Percentiles rank a stretch among this genome's conserved stretches.
phyloP scores from a whole-genome alignment of 306 rosid genomes.

The Leucaena leucocephala region DNA sequence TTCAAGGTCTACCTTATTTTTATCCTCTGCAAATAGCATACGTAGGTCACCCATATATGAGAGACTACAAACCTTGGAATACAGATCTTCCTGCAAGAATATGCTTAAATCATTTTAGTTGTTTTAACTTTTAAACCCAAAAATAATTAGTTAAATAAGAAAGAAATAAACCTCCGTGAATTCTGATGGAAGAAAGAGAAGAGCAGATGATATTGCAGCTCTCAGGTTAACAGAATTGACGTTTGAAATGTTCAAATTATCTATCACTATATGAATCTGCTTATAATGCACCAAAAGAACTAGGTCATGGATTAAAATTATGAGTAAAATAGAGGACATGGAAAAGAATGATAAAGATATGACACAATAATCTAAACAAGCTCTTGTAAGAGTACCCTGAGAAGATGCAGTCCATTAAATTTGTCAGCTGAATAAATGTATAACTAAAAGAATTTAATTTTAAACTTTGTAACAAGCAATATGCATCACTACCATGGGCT shows the following conservation, averaged over 20 bases:
- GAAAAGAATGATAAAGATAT: slow-evolving; percentile 27
- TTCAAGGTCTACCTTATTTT: slow-evolving; percentile 65
- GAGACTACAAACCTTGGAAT: slow-evolving; percentile 90
- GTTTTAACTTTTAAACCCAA: slow-evolving; percentile 33
- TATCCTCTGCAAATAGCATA: slow-evolving; percentile 96
- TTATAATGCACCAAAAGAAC: slow-evolving; percentile 31
- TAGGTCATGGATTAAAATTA: slow-evolving; percentile 4
- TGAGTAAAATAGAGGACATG: slow-evolving; percentile 15
- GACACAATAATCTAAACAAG: not conserved
- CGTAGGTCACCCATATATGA: slow-evolving; percentile 89
- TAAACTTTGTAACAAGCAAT: not conserved
- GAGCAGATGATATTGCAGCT: slow-evolving; percentile 86
- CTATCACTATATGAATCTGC: slow-evolving; percentile 78
- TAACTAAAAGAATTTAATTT: not conserved
- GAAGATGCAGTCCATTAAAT: slow-evolving; percentile 11
- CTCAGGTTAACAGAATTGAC: slow-evolving; percentile 74
- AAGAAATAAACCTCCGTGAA: slow-evolving; percentile 72
- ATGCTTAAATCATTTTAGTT: slow-evolving; percentile 27
- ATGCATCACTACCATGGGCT: not conserved
- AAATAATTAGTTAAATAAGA: slow-evolving; percentile 37
- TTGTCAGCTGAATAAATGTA: not conserved
- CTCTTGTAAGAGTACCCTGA: not conserved
- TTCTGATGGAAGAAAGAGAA: slow-evolving; percentile 81
- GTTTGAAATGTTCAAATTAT: slow-evolving; percentile 56
- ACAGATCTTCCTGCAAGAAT: slow-evolving; percentile 75